These are phyloP conservation scores for Stachybotrys chlorohalonatus DNA, from an alignment of 2,329 filamentous ascomycete genomes.

Conservation along the genomic window DNA sequence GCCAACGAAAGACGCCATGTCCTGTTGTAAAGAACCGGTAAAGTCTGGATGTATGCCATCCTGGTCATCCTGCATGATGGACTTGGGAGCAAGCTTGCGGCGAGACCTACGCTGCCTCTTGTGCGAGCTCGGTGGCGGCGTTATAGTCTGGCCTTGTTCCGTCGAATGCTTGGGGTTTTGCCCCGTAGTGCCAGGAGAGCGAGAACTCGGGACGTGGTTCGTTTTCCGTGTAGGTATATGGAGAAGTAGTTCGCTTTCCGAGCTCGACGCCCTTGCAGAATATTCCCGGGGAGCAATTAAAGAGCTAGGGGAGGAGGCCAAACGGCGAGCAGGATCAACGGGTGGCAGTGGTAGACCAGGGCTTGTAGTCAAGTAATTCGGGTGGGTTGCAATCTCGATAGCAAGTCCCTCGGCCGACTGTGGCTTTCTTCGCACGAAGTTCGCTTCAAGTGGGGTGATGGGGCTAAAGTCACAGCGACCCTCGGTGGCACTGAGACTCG, in stretches of 20 bases:
- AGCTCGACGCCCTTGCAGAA: constrained; percentile 8
- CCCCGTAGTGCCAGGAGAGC: constrained; percentile 20
- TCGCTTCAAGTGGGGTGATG: constrained; percentile 21
- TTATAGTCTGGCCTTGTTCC: constrained; percentile 41
- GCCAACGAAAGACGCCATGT: constrained; percentile 36
- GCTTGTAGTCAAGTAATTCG: constrained; percentile 49
- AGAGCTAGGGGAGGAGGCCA: constrained; percentile 48
- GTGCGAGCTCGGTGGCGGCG: constrained; percentile 49
- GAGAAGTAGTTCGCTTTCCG: constrained; percentile 2
- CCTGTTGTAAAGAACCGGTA: constrained; percentile 31
- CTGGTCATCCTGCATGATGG: constrained; percentile 51
- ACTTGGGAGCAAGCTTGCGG: constrained; percentile 45
- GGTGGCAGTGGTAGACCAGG: constrained; percentile 45
- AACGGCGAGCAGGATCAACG: constrained; percentile 47
- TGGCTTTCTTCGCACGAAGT: constrained; percentile 34
- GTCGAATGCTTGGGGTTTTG: constrained; percentile 20
- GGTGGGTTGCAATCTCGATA: constrained; percentile 49
- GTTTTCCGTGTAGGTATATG: constrained; percentile 32
- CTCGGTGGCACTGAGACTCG: constrained; percentile 40
- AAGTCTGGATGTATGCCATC: constrained; percentile 44
- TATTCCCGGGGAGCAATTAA: constrained; percentile 21
- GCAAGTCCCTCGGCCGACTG: constrained; percentile 41
- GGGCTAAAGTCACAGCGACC: constrained; percentile 36
- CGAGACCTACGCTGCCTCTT: constrained; percentile 47
- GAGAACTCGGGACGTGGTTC: constrained; percentile 16